Conservation (phyloP, 306 rosid genomes). For the Quercus bicolor region DNA sequence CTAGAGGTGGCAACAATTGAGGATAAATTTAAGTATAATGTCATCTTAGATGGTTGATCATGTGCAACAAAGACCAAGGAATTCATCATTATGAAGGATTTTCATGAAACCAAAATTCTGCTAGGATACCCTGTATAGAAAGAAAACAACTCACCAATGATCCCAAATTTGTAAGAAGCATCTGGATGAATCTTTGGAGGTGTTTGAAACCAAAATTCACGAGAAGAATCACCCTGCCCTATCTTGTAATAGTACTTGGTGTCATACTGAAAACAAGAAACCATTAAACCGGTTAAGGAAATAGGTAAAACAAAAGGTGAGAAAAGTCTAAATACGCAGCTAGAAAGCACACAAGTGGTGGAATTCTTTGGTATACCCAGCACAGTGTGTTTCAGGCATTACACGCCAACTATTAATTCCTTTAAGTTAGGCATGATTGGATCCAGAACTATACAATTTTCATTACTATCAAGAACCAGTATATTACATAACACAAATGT, state of each 20-base stretch:
- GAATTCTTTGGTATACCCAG: neutral
- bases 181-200: constrained; percentile 75
- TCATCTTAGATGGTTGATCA: neutral
- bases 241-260: constrained; percentile 85
- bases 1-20: neutral
- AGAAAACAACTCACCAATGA: constrained; percentile 64
- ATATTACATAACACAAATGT: neutral
- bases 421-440: neutral
- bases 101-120: constrained; percentile 1
- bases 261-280: constrained; percentile 51
- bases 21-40: neutral
- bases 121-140: neutral
- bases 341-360: neutral
- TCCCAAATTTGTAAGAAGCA: constrained; percentile 79
- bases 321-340: constrained; percentile 7
- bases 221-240: constrained; percentile 80
- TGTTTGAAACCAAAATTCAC: constrained; percentile 82
- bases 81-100: constrained; percentile 15
- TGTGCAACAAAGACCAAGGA: constrained; percentile 2
- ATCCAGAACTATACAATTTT: neutral
- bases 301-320: neutral
- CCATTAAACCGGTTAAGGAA: constrained; percentile 9
- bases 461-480: neutral
- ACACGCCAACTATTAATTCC: neutral
- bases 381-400: neutral